Conservation (phyloP, 495 filamentous ascomycete genomes). For the Massariosphaeria phaeospora region DNA sequence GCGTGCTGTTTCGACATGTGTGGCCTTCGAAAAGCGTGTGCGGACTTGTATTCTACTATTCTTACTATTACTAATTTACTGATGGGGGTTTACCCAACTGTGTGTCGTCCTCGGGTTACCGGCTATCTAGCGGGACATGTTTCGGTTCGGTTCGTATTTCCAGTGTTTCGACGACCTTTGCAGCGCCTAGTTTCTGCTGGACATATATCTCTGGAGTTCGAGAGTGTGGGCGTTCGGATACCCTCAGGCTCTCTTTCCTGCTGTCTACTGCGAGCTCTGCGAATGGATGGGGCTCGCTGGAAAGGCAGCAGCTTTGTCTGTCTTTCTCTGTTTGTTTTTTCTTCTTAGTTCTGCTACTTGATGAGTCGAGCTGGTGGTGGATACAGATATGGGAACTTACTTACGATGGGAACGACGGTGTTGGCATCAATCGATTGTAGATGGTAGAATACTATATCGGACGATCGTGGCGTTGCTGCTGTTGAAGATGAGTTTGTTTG, state of each 20-base stretch:
- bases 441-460: too few relatives aligned
- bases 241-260: slow-evolving; percentile 1
- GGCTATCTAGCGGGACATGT: background rate
- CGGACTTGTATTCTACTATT: background rate
- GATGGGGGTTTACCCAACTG: too few relatives aligned
- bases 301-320: background rate
- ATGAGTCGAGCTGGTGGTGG: too few relatives aligned
- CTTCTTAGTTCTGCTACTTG: too few relatives aligned
- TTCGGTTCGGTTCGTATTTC: background rate
- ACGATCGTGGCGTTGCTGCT: too few relatives aligned
- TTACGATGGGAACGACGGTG: too few relatives aligned
- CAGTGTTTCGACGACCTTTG: background rate
- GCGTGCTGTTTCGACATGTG: background rate
- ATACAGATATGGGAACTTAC: too few relatives aligned
- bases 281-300: background rate
- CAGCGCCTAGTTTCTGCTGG: background rate
- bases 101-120: too few relatives aligned
- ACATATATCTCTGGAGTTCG: background rate
- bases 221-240: slow-evolving; percentile 6
- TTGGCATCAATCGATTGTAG: too few relatives aligned
- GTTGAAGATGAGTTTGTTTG: too few relatives aligned
- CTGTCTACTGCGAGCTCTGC: background rate
- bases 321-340: background rate
- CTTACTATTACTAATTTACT: too few relatives aligned
- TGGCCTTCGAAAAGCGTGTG: background rate